Evolutionary conservation across 495 filamentous ascomycete species (phyloP), one percentile per base, ranked within the genome.

Genomic region (Penicillium herquei): DNA sequence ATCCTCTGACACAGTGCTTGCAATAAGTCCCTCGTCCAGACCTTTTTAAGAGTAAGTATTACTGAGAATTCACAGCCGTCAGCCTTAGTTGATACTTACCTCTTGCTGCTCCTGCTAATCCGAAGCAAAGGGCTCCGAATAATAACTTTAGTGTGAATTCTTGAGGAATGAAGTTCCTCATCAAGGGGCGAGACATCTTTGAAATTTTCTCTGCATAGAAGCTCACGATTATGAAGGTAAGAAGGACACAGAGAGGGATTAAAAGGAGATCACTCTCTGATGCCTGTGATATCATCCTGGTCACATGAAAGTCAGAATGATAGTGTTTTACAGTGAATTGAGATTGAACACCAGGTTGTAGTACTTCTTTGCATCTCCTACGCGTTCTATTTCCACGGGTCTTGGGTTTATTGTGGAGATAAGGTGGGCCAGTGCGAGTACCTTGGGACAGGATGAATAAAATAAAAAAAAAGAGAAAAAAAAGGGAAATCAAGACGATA

Each of bases 21-120:
- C 76, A 62, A 85, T 86, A 31, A 86, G 70, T 16, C 83, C 84
- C 57, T 86, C 83, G 51, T 87, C 84, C 8, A 87, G 55, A 17
- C 66, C 63, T 61, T 14, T 47, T 3, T 8, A 16, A 12, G 7
- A 1, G 17, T 26, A 37, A 37, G 6, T 13, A 10, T 37, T 13
- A 37, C 7, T 9, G 12, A 37, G 7, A 37, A 37, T 9, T 10
- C 34, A 37, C 6, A 13, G 7, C 8, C 34, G 2, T 37, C 34
- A 2, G 34, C 34, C 2, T 37, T 2, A 37, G 34, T 10, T 37
- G 34, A 13, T 2, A 37, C 8, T 9, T 37, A 37, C 34, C 34
- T 37, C 34, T 37, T 37, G 34, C 34, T 2, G 34, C 34, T 37
- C 34, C 34, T 37, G 34, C 2, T 37, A 37, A 37, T 37, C 34